Percentiles rank a stretch among this genome's conserved stretches.
Conservation (phyloP, 2,329 filamentous ascomycete genomes). For the Diplodia intermedia region DNA sequence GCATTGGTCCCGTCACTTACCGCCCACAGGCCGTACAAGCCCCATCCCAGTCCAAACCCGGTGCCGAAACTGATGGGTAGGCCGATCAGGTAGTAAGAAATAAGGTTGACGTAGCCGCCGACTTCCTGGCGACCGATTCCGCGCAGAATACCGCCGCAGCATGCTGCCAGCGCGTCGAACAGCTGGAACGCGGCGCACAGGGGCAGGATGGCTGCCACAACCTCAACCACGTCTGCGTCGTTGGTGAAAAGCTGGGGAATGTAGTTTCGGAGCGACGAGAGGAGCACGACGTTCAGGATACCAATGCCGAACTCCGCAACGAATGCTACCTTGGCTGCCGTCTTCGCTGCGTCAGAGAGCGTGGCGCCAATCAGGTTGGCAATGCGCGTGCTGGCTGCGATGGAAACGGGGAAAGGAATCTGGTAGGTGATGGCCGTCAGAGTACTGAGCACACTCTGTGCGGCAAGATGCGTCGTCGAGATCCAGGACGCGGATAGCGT, state of each 20-base stretch:
- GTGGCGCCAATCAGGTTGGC: conserved; percentile 92
- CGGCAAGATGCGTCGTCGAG: conserved; percentile 79
- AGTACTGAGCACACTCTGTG: conserved; percentile 79
- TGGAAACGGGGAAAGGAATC: conserved; percentile 88
- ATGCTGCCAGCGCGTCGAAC: conserved; percentile 80
- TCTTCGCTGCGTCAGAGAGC: conserved; percentile 79
- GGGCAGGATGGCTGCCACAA: conserved; percentile 73
- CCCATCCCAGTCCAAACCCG: conserved; percentile 79
- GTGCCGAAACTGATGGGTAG: conserved; percentile 82
- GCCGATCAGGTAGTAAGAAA: conserved; percentile 85
- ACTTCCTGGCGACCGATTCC: conserved; percentile 89
- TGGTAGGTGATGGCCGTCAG: conserved; percentile 84
- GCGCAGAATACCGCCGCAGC: conserved; percentile 83
- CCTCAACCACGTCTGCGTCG: conserved; percentile 68
- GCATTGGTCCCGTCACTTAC: conserved; percentile 39
- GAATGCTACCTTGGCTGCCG: conserved; percentile 78
- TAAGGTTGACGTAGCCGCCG: conserved; percentile 85
- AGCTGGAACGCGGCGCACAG: conserved; percentile 88
- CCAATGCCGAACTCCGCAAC: conserved; percentile 73
- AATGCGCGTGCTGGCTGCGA: conserved; percentile 85
- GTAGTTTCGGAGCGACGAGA: conserved; percentile 71
- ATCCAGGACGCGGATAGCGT: conserved; percentile 82
- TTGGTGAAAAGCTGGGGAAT: conserved; percentile 80
- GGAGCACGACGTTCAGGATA: conserved; percentile 75
- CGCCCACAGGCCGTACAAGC: conserved; percentile 79